Conservation (phyloP, 2,329 filamentous ascomycete genomes). For the Colletotrichum zoysiae region DNA sequence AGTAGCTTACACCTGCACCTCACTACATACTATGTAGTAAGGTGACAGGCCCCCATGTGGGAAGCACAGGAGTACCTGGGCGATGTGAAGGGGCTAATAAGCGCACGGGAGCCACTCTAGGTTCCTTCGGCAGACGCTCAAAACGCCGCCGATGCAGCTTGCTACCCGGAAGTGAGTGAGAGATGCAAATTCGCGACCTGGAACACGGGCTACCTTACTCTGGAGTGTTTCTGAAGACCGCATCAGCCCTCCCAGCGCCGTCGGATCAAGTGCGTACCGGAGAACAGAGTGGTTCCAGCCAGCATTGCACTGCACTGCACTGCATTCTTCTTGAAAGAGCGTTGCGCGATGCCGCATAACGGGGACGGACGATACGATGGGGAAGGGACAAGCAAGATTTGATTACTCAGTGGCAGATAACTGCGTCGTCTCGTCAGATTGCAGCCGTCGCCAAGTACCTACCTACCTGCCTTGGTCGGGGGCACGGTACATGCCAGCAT, state of each 20-base stretch:
- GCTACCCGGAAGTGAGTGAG: neutral
- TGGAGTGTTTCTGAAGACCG: neutral
- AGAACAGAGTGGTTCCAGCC: neutral
- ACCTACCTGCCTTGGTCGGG: constrained; percentile 29
- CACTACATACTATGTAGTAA: too few relatives aligned
- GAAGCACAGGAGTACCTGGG: constrained; percentile 22
- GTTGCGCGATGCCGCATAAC: neutral
- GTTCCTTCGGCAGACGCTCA: constrained; percentile 6
- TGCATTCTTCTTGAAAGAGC: neutral
- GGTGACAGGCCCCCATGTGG: constrained; percentile 21
- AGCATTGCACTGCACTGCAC: neutral
- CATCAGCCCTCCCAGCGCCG: constrained; percentile 3
- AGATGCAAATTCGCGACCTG: neutral
- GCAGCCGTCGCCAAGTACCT: constrained; percentile 19
- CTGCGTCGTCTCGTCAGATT: neutral
- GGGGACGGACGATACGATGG: neutral
- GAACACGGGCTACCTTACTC: constrained; percentile 3
- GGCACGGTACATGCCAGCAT: constrained; percentile 23
- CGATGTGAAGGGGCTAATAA: constrained; percentile 30
- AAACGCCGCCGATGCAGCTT: constrained; percentile 1
- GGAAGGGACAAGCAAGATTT: neutral
- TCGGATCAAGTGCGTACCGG: neutral
- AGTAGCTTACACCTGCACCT: neutral
- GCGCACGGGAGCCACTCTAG: constrained; percentile 27
- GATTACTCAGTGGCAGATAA: neutral